A percentile compares a stretch with the other conserved stretches of the same genome.
These are phyloP conservation scores for Pelomyxa schiedti DNA, from an alignment of 78 protist genomes.

Conservation along the genomic window DNA sequence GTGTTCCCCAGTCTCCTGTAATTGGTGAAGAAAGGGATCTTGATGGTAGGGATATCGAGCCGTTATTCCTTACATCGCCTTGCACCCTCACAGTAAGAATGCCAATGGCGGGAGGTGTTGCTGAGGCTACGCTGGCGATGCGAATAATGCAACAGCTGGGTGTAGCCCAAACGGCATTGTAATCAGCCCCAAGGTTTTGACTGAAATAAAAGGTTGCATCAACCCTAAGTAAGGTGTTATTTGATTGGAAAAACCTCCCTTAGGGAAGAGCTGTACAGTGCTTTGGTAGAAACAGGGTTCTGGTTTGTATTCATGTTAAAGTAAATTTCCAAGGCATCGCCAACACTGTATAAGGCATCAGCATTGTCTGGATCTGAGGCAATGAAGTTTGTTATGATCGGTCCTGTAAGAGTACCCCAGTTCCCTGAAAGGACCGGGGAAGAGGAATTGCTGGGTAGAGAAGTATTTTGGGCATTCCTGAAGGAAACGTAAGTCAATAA, in stretches of 20 bases:
- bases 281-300: background rate
- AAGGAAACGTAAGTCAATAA: no score
- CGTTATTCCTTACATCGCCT: background rate
- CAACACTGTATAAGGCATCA: background rate
- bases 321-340: background rate
- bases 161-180: no score
- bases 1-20: slow-evolving; percentile 9
- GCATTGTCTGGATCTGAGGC: slow-evolving; percentile 1
- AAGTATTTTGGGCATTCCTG: no score
- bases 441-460: background rate
- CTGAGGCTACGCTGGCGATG: no score
- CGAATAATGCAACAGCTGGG: no score
- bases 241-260: no score
- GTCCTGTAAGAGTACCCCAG: background rate
- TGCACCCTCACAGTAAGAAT: background rate
- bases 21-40: background rate
- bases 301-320: background rate
- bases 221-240: no score
- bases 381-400: background rate
- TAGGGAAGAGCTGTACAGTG: no score
- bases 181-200: no score
- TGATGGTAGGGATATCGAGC: background rate
- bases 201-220: no score
- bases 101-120: no score
- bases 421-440: background rate